Evolutionary conservation across 305 asterid genomes (phyloP), one percentile per base, ranked within the genome.

Genomic region (Fraxinus latifolia): DNA sequence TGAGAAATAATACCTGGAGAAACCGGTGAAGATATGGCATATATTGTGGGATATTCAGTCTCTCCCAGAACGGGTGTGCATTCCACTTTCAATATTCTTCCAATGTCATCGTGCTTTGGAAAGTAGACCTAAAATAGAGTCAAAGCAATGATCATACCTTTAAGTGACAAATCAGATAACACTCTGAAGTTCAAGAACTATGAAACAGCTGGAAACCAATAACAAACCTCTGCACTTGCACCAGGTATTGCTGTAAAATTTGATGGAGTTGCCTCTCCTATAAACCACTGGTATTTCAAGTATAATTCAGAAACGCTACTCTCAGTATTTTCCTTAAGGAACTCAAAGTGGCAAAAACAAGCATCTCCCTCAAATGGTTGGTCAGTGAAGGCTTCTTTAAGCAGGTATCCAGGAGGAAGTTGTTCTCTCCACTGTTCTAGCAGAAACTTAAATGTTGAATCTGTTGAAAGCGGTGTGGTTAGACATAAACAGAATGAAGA

Each of bases 331-430:
- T 93, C 97, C 85, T 87, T 91, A 29, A 85, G 91, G 90, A 96
- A 96, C 83, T 91, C 92, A 88, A 96, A 96, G 90, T 92, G 97
- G 88, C 98, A 94, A 83, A 84, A 80, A 84, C 98, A 93, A 85
- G 97, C 95, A 93, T 96, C 99, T 90, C 88, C 98, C 86, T 90
- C 97, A 89, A 91, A 94, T 77, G 99, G 98, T 81, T 83, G 90
- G 86, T 93, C 97, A 7, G 92, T 86, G 42, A 73, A 90, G 82
- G 98, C 97, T 83, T 87, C 92, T 80, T 87, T 89, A 80, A 96
- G 93, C 81, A 90, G 74, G 88, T 90, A 94, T 72, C 99, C 98
- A 72, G 94, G 82, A 79, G 98, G 99, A 85, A 96, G 92, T 78
- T 91, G 91, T 79, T 90, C 95, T 91, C 92, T 94, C 99, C 99